Conservation (phyloP, 768 basidiomycete species). For the Grammothele lineata region DNA sequence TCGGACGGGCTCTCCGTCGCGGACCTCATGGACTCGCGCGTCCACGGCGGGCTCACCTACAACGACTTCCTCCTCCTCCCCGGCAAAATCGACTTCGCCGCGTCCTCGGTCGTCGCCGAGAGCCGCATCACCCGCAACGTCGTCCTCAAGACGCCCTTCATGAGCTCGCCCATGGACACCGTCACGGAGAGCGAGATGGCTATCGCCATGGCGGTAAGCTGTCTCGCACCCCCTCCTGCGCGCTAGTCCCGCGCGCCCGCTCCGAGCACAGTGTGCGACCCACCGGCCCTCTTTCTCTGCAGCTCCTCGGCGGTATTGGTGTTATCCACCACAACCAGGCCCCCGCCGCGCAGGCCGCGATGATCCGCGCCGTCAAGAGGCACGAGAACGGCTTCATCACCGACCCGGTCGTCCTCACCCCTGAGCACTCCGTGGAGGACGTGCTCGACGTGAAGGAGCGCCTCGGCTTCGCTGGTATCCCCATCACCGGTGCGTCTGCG, state of each 20-base stretch:
- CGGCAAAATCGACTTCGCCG: slow-evolving; percentile 93
- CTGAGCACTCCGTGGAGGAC: slow-evolving; percentile 73
- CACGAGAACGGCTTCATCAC: slow-evolving; percentile 99
- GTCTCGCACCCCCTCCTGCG: slow-evolving; percentile 1
- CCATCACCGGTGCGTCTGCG: slow-evolving; percentile 84
- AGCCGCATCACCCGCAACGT: slow-evolving; percentile 89
- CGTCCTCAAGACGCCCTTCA: slow-evolving; percentile 88
- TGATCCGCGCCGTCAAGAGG: slow-evolving; percentile 97
- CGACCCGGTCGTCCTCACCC: slow-evolving; percentile 87
- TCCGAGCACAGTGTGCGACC: slow-evolving; percentile 13
- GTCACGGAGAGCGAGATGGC: slow-evolving; percentile 96
- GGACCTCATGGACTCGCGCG: slow-evolving; percentile 84
- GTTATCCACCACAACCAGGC: slow-evolving; percentile 97
- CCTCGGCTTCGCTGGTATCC: slow-evolving; percentile 94
- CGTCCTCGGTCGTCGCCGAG: slow-evolving; percentile 76
- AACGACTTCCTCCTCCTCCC: slow-evolving; percentile 95
- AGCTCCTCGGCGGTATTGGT: slow-evolving; percentile 94
- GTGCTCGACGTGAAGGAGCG: slow-evolving; percentile 90
- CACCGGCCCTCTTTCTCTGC: slow-evolving; percentile 25
- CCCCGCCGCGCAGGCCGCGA: slow-evolving; percentile 82
- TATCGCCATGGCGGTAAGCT: slow-evolving; percentile 82
- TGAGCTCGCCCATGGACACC: slow-evolving; percentile 99
- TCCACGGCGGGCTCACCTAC: slow-evolving; percentile 93
- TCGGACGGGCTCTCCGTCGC: slow-evolving; percentile 79
- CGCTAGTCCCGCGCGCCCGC: too few relatives aligned